Percentiles rank a stretch among this genome's conserved stretches.
phyloP scores from a whole-genome alignment of 2,329 filamentous ascomycete species.

The Nothophoma quercina region DNA sequence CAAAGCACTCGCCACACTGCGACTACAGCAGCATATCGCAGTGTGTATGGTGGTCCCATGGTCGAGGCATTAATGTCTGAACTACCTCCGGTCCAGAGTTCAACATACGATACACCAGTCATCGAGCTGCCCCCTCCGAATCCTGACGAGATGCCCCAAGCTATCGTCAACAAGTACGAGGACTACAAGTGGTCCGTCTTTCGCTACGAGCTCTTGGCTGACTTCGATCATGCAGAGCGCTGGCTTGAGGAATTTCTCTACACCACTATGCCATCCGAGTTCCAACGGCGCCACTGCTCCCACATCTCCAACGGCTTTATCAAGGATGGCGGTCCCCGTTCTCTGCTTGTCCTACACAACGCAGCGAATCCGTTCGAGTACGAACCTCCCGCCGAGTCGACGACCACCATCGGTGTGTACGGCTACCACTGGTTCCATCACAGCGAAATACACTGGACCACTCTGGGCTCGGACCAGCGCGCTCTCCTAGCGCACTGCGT shows the following conservation, averaged over 20 bases:
- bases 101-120: background rate
- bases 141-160: conserved; percentile 16
- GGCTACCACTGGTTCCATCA: conserved; percentile 25
- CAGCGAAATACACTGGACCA: conserved; percentile 38
- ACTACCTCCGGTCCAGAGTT: background rate
- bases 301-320: conserved; percentile 38
- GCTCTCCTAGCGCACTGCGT: conserved; percentile 2
- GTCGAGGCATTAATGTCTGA: too few species aligned
- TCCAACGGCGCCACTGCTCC: conserved; percentile 12
- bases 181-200: conserved; percentile 35
- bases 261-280: background rate
- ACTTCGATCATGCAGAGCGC: conserved; percentile 12
- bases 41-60: background rate
- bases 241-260: conserved; percentile 19
- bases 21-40: background rate
- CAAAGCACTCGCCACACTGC: too few species aligned
- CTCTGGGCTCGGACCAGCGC: conserved; percentile 19
- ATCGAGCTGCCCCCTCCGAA: background rate
- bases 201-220: conserved; percentile 27
- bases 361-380: conserved; percentile 33
- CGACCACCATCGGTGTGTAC: conserved; percentile 37
- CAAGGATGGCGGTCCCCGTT: conserved; percentile 20
- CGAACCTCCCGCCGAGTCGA: background rate
- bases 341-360: conserved; percentile 40
- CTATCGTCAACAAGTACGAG: conserved; percentile 27